Evolutionary conservation across 176 grass and related monocot species (phyloP), one percentile per base, ranked within the genome.

Genomic region (Rhynchospora breviuscula): DNA sequence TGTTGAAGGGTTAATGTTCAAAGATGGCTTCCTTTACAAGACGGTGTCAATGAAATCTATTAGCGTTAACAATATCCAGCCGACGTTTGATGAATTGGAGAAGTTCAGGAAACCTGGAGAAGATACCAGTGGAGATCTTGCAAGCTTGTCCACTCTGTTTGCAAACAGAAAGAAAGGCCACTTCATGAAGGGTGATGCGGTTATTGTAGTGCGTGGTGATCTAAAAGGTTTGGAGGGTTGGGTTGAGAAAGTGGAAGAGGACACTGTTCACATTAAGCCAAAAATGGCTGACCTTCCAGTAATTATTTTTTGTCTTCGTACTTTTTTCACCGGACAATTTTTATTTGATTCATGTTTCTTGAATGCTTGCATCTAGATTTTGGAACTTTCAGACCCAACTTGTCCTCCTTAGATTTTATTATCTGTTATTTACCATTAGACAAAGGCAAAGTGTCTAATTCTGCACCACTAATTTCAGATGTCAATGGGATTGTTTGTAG

Each of bases 191-290:
- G 93, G 93, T 84, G 93, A 99, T 59, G 93, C 91, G 6, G 93
- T 99, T 17, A 93, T 99, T 86, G 89, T 95, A 87, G 53, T 93
- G 59, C 92, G 92, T 60, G 97, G 93, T 0, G 97, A 96, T 84
- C 87, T 93, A 1, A 95, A 99, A 89, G 96, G 96, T 86, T 81
- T 99, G 77, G 88, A 93, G 83, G 97, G 93, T 14, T 99, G 97
- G 97, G 93, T 99, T 87, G 97, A 99, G 67, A 99, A 99, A 89
- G 97, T 99, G 51, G 97, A 99, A 80, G 97, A 99, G 43, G 93
- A 90, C 29, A 99, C 89, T 45, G 97, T 99, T 61, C 85, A 99
- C 74, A 88, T 98, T 61, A 98, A 82, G 69, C 89, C 97, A 5
- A 99, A 99, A 88, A 85, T 89, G 80, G 47, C 89, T 10, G 86